Percentiles rank a stretch among this genome's conserved stretches.
Evolutionary conservation across 1,284 basidiomycete genomes (phyloP).

Genomic region (Sanghuangporus baumii): DNA sequence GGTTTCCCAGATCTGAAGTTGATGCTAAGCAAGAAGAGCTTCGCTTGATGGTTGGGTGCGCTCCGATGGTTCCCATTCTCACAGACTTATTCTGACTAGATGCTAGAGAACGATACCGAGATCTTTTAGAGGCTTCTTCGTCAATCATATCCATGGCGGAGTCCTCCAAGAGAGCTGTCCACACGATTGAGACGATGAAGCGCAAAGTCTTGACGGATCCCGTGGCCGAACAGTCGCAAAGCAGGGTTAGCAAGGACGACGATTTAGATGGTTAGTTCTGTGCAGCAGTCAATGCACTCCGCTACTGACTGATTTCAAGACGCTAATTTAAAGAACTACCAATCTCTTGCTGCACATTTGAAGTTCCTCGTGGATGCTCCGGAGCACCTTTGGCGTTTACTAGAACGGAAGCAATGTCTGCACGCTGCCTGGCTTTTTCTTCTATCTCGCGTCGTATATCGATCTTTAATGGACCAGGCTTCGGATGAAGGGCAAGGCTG

Average conservation of each 20-base stretch:
- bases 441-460: conserved; percentile 76
- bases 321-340: conserved; percentile 58
- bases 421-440: conserved; percentile 84
- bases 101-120: conserved; percentile 89
- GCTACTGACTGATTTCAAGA: conserved; percentile 39
- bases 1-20: conserved; percentile 62
- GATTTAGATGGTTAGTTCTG: conserved; percentile 4
- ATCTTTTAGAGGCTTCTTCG: conserved; percentile 85
- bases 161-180: conserved; percentile 58
- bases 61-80: conserved; percentile 30
- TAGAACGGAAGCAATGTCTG: conserved; percentile 73
- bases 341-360: conserved; percentile 79
- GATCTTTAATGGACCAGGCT: conserved; percentile 53
- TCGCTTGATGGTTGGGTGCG: conserved; percentile 92
- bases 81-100: conserved; percentile 29
- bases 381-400: conserved; percentile 81
- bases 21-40: conserved; percentile 90
- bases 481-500: conserved; percentile 58
- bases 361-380: conserved; percentile 85
- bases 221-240: conserved; percentile 39
- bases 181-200: conserved; percentile 55
- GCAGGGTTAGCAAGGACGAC: conserved; percentile 28
- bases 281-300: neutral
- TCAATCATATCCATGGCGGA: conserved; percentile 75
- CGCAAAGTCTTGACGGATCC: conserved; percentile 16